These are phyloP conservation scores for Arctium minus DNA, from an alignment of 129 eudicot species.

Conservation along the genomic window DNA sequence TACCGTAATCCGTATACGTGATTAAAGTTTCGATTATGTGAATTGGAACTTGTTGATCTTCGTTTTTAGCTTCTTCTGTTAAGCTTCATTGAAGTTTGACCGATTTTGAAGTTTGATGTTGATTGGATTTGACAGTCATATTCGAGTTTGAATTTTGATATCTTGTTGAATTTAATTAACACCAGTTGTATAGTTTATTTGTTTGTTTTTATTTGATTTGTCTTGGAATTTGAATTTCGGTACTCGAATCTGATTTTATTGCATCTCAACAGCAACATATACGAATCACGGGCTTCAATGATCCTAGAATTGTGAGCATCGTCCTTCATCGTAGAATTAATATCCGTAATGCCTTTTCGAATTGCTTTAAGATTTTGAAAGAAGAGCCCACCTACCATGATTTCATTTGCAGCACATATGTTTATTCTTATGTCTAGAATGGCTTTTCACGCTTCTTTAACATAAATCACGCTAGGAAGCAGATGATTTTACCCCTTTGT, in stretches of 20 bases:
- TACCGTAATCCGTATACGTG: neutral
- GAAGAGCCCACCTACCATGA: neutral
- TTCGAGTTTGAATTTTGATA: constrained; percentile 12
- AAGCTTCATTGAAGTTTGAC: constrained; percentile 23
- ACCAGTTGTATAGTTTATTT: neutral
- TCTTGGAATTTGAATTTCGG: constrained; percentile 6
- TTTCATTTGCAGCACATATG: neutral
- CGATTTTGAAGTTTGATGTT: constrained; percentile 14
- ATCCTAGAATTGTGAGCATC: neutral
- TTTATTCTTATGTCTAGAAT: neutral
- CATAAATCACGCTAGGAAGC: neutral
- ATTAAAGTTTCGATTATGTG: neutral
- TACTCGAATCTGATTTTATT: neutral
- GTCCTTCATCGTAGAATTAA: neutral
- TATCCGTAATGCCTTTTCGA: neutral
- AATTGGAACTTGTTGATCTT: constrained; percentile 9
- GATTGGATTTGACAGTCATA: constrained; percentile 8
- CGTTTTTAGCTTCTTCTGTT: neutral
- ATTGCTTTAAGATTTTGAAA: neutral
- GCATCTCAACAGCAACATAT: constrained; percentile 4
- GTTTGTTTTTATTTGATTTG: constrained; percentile 16
- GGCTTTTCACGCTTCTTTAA: neutral
- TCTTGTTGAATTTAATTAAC: neutral
- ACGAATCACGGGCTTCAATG: neutral
- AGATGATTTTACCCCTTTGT: neutral